Percentiles rank a stretch among this genome's conserved stretches.
Conservation (phyloP, 2,329 filamentous ascomycete species). For the Thielaviopsis ethacetica region DNA sequence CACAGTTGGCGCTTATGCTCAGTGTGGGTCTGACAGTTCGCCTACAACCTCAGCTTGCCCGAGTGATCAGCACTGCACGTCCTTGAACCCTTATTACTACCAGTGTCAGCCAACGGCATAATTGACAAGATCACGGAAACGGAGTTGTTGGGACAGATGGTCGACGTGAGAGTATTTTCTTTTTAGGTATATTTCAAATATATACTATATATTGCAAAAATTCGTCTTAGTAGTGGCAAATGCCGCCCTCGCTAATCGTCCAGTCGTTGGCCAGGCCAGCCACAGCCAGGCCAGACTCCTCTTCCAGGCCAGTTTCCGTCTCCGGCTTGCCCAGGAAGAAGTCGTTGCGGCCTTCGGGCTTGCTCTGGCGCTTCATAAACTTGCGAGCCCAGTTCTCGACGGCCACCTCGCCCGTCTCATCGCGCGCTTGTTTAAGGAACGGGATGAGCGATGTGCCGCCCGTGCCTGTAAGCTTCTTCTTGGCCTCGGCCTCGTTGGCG, state of each 20-base stretch:
- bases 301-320: slow-evolving; percentile 20
- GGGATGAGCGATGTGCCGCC: slow-evolving; percentile 88
- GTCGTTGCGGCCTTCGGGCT: slow-evolving; percentile 33
- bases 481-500: slow-evolving; percentile 3
- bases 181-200: background rate
- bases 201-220: background rate
- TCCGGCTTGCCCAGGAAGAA: slow-evolving; percentile 41
- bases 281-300: slow-evolving; percentile 30
- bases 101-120: background rate
- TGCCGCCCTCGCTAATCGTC: slow-evolving; percentile 67
- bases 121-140: background rate
- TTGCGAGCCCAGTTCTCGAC: slow-evolving; percentile 47
- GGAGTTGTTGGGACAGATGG: too few species aligned
- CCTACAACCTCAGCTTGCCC: background rate
- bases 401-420: slow-evolving; percentile 88
- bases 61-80: background rate
- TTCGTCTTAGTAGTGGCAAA: slow-evolving; percentile 32
- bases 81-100: background rate
- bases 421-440: slow-evolving; percentile 88
- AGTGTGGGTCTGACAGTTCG: background rate
- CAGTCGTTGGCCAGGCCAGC: slow-evolving; percentile 67
- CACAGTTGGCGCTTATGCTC: background rate
- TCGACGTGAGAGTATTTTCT: background rate
- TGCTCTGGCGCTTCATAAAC: slow-evolving; percentile 38
- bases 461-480: slow-evolving; percentile 53